phyloP scores from a whole-genome alignment of 2,329 filamentous ascomycete species.

The Diplodia sapinea region DNA sequence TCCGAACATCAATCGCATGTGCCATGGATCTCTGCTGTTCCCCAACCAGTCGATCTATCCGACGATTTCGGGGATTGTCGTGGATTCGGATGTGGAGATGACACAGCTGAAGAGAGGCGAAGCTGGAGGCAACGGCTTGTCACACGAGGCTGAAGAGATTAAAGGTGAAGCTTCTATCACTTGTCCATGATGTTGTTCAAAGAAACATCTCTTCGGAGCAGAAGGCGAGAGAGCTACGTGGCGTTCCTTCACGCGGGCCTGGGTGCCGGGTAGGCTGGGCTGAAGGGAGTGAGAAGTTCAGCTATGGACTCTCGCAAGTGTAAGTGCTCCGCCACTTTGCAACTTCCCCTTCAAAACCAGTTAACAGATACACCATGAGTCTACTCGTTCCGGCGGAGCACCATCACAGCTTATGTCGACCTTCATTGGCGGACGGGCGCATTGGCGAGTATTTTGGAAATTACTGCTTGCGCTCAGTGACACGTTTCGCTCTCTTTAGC shows the following conservation, averaged over 20 bases:
- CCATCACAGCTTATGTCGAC: conserved; percentile 65
- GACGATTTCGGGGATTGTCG: no score
- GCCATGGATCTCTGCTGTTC: not conserved
- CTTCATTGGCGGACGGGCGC: conserved; percentile 59
- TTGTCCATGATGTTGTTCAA: no score
- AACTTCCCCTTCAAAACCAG: not conserved
- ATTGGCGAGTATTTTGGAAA: conserved; percentile 60
- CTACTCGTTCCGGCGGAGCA: conserved; percentile 44
- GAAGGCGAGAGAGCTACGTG: no score
- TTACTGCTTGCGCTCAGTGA: conserved; percentile 63
- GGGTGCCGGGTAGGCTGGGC: conserved; percentile 88
- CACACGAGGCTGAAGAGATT: no score
- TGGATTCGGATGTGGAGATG: no score
- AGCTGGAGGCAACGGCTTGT: no score
- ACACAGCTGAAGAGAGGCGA: no score
- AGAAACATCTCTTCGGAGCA: no score
- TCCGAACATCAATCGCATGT: not conserved
- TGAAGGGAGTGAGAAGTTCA: conserved; percentile 70
- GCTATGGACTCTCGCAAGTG: conserved; percentile 62
- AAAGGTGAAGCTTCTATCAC: no score
- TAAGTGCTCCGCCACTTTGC: conserved; percentile 53
- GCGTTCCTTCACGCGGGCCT: conserved; percentile 57
- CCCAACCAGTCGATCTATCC: no score
- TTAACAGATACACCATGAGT: not conserved
- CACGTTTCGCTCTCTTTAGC: conserved; percentile 63